Evolutionary conservation across 2,329 filamentous ascomycete species (phyloP).

Genomic region (Calonectria fujianensis): DNA sequence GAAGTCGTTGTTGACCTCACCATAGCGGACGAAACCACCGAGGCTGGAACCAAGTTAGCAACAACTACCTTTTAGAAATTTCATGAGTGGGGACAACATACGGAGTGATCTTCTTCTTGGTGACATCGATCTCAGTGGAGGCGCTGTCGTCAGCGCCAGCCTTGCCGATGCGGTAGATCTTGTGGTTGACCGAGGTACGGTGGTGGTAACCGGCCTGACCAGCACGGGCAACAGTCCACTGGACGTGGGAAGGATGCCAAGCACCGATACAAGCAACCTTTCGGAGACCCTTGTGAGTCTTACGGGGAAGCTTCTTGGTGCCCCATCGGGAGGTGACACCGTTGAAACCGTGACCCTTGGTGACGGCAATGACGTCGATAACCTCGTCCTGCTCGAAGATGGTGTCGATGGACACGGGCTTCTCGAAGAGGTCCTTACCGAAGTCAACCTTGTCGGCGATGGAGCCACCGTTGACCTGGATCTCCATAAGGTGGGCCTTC

Average conservation of each 20-base stretch:
- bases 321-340: slow-evolving; percentile 99
- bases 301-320: slow-evolving; percentile 99
- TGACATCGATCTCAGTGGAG: slow-evolving; percentile 95
- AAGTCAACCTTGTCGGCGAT: slow-evolving; percentile 98
- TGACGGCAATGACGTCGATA: slow-evolving; percentile 99
- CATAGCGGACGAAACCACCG: slow-evolving; percentile 99
- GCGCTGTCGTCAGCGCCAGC: slow-evolving; percentile 92
- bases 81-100: slow-evolving; percentile 75
- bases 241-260: slow-evolving; percentile 99
- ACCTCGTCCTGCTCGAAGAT: slow-evolving; percentile 99
- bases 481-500: slow-evolving; percentile 99
- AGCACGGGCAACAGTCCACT: slow-evolving; percentile 99
- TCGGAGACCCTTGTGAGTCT: slow-evolving; percentile 99
- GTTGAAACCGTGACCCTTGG: slow-evolving; percentile 99
- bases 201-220: slow-evolving; percentile 99
- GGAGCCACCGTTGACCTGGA: slow-evolving; percentile 99
- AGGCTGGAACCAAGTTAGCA: slow-evolving; percentile 76
- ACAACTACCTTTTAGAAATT: neutral
- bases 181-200: slow-evolving; percentile 99
- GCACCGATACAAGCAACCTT: slow-evolving; percentile 99
- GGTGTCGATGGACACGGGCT: slow-evolving; percentile 93
- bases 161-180: slow-evolving; percentile 99
- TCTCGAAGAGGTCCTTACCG: slow-evolving; percentile 97
- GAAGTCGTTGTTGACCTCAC: slow-evolving; percentile 99
- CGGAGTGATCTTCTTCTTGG: slow-evolving; percentile 99